A percentile compares a stretch with the other conserved stretches of the same genome.
Evolutionary conservation across 2,329 filamentous ascomycete species (phyloP).

Genomic region (Colletotrichum cereale): DNA sequence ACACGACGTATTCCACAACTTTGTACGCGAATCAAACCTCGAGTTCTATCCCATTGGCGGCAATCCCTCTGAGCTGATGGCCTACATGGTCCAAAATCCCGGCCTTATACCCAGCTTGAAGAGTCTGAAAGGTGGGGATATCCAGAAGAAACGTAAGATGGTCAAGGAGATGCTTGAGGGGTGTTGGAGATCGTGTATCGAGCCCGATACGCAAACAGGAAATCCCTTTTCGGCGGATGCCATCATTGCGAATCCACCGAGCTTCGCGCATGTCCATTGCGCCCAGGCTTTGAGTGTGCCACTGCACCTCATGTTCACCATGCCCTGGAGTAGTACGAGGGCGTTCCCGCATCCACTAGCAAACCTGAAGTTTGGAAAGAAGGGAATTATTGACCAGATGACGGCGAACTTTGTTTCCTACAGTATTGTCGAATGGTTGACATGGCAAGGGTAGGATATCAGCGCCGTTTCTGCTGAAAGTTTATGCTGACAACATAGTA

Average conservation of each 20-base stretch:
- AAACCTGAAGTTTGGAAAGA: constrained; percentile 60
- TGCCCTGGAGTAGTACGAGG: constrained; percentile 81
- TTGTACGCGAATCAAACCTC: constrained; percentile 58
- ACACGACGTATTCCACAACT: constrained; percentile 60
- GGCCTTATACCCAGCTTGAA: constrained; percentile 45
- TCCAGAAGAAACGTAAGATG: constrained; percentile 44
- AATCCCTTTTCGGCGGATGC: constrained; percentile 58
- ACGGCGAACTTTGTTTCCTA: constrained; percentile 79
- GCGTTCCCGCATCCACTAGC: constrained; percentile 80
- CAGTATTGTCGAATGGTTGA: constrained; percentile 77
- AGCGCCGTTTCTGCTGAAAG: neutral
- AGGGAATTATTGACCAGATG: too few species aligned
- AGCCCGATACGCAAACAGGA: constrained; percentile 29
- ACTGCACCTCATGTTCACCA: constrained; percentile 63
- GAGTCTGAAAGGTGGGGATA: constrained; percentile 44
- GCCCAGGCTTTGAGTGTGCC: constrained; percentile 57
- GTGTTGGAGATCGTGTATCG: constrained; percentile 43
- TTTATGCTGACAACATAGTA: neutral
- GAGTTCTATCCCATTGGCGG: constrained; percentile 66
- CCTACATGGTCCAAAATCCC: constrained; percentile 47
- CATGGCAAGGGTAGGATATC: constrained; percentile 72
- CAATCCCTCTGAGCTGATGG: constrained; percentile 56
- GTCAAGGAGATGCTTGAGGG: constrained; percentile 42
- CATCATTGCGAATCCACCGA: constrained; percentile 61
- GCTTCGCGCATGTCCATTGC: constrained; percentile 59